phyloP scores from a whole-genome alignment of 352 stramenopile species.

The Globisporangium canariense region DNA sequence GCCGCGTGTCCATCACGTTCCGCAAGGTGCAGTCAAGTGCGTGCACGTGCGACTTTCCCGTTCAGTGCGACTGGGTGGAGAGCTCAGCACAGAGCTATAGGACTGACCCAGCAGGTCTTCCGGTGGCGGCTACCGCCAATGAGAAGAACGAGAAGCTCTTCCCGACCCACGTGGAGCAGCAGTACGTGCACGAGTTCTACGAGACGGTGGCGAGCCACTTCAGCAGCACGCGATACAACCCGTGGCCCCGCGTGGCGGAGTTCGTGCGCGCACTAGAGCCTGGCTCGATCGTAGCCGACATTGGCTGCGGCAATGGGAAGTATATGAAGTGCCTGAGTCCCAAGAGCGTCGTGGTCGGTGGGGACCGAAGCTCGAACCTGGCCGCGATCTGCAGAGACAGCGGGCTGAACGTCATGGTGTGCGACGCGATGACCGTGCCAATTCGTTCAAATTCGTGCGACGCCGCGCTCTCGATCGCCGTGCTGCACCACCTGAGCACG shows the following conservation, averaged over 20 bases:
- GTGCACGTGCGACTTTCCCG: conserved; percentile 65
- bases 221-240: conserved; percentile 84
- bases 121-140: background rate
- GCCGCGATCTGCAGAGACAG: conserved; percentile 58
- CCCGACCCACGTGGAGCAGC: conserved; percentile 68
- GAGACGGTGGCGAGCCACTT: conserved; percentile 82
- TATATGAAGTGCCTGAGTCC: conserved; percentile 83
- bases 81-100: background rate
- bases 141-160: conserved; percentile 21
- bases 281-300: conserved; percentile 71
- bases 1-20: conserved; percentile 86
- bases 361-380: conserved; percentile 63
- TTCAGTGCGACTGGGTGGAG: conserved; percentile 51
- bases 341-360: conserved; percentile 50
- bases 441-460: conserved; percentile 73
- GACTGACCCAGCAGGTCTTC: background rate
- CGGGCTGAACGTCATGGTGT: conserved; percentile 70
- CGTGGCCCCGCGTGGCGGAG: conserved; percentile 67
- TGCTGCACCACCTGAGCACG: conserved; percentile 83
- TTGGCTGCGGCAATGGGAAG: conserved; percentile 86
- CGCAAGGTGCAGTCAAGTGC: conserved; percentile 71
- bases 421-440: conserved; percentile 69
- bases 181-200: conserved; percentile 86
- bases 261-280: conserved; percentile 59
- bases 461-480: conserved; percentile 78